Evolutionary conservation across 140 eudicot genomes (phyloP).

Genomic region (Artemisia princeps): DNA sequence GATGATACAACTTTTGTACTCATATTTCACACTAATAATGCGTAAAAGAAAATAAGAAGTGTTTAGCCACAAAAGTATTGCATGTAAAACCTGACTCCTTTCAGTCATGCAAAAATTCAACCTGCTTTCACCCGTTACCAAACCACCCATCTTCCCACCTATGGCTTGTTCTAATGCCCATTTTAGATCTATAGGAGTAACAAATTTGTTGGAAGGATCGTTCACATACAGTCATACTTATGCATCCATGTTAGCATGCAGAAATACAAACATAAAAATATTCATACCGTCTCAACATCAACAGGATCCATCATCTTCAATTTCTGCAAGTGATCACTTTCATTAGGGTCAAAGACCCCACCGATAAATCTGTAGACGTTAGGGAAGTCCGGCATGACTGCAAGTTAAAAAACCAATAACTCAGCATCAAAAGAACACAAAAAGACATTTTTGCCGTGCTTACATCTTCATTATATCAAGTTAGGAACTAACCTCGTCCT

Average conservation of each 20-base stretch:
- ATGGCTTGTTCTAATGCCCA: not conserved
- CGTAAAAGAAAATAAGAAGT: not conserved
- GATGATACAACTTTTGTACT: not conserved
- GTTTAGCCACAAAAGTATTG: not conserved
- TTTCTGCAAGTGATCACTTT: conserved; percentile 46
- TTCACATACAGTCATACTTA: not conserved
- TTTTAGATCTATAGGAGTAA: no score
- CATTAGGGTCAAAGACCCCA: conserved; percentile 59
- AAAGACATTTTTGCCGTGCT: not conserved
- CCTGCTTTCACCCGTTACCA: not conserved
- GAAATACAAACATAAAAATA: not conserved
- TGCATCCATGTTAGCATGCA: not conserved
- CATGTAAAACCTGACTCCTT: not conserved
- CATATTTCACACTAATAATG: not conserved
- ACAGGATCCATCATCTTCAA: conserved; percentile 60
- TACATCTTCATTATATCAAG: not conserved
- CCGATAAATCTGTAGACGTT: conserved; percentile 70
- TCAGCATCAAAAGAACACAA: not conserved
- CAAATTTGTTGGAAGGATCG: not conserved
- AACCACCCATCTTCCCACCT: not conserved
- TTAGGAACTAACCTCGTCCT: conserved; percentile 22
- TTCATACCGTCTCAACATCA: conserved; percentile 53
- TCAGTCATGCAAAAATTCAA: not conserved
- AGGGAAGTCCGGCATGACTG: conserved; percentile 71
- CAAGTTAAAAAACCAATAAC: not conserved